Base-by-base conservation (phyloP, 1,284 basidiomycete species). In the Pseudozyma pruni region DNA sequence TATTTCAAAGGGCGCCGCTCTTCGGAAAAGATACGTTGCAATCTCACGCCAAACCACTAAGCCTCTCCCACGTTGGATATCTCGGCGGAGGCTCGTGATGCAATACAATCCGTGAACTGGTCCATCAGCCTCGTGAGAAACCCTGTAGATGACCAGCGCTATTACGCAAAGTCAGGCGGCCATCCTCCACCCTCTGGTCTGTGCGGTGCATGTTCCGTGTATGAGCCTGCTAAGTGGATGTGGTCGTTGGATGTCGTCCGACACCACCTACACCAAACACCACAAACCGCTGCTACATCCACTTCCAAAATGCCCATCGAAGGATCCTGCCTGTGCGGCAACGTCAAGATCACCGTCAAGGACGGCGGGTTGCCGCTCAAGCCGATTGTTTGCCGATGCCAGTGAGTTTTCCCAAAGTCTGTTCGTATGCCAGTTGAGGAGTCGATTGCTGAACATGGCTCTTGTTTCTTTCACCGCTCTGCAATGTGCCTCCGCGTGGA, bases 31-130 rank as follows among this genome's bases (percentile, higher is more conserved):
- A 55, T 35, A 60, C 25, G 41, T 72, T 72, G 70, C 70, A 72
- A 72, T 72, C 70, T 72, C 70, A 72, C 70, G 70, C 70, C 70
- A 72, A 72, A 72, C 70, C 70, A 72, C 70, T 72, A 72, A 72
- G 70, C 70, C 70, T 72, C 70, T 68, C 69, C 69, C 67, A 70
- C 67, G 10, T 7, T 9, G 33, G 31, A 29, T 29, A 11, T 29
- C 27, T 29, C 27, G 11, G 11, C 11, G 27, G n/a, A n/a, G n/a
- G n/a, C n/a, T n/a, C n/a, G n/a, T n/a, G n/a, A n/a, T n/a, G n/a
- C n/a, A n/a, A n/a, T n/a, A n/a, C n/a, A n/a, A n/a, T n/a, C n/a
- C n/a, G n/a, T n/a, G n/a, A n/a, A n/a, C n/a, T n/a, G n/a, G n/a
- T n/a, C n/a, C n/a, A n/a, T n/a, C n/a, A n/a, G n/a, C n/a, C n/a